Percentiles rank a stretch among this genome's conserved stretches.
Evolutionary conservation across 768 basidiomycete species (phyloP).

Genomic region (Hemileccinum rubropunctum): DNA sequence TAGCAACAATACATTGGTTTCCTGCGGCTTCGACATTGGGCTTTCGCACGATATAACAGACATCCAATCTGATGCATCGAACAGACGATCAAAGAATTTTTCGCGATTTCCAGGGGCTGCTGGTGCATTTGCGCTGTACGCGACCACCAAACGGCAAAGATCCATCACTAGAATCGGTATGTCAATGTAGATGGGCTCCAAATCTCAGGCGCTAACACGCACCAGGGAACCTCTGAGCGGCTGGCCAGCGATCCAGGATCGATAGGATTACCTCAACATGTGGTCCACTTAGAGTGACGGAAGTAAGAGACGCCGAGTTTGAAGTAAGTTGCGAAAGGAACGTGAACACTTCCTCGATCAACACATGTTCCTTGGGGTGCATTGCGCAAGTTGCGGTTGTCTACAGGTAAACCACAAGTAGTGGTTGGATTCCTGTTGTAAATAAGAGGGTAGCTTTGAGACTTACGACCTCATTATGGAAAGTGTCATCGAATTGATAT

Average conservation of each 20-base stretch:
- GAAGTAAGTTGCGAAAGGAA: constrained; percentile 53
- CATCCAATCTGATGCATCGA: constrained; percentile 67
- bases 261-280: constrained; percentile 64
- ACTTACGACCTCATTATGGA: constrained; percentile 68
- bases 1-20: constrained; percentile 82
- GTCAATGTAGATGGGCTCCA: not conserved
- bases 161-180: constrained; percentile 65
- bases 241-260: constrained; percentile 73
- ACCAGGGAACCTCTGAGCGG: constrained; percentile 72
- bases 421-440: not conserved
- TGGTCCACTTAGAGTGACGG: constrained; percentile 36
- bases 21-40: constrained; percentile 66
- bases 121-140: constrained; percentile 56
- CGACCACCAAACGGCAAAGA: constrained; percentile 72
- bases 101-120: constrained; percentile 42
- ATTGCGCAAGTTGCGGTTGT: constrained; percentile 70
- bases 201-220: constrained; percentile 10
- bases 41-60: constrained; percentile 43
- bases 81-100: constrained; percentile 57
- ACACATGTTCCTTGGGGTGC: constrained; percentile 57
- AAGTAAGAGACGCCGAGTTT: constrained; percentile 25
- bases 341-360: constrained; percentile 61
- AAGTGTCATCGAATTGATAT: constrained; percentile 66
- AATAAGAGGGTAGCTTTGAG: not conserved
- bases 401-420: constrained; percentile 35